Base-by-base conservation (phyloP, 441 rosid species). In the Lepidium campestre region DNA sequence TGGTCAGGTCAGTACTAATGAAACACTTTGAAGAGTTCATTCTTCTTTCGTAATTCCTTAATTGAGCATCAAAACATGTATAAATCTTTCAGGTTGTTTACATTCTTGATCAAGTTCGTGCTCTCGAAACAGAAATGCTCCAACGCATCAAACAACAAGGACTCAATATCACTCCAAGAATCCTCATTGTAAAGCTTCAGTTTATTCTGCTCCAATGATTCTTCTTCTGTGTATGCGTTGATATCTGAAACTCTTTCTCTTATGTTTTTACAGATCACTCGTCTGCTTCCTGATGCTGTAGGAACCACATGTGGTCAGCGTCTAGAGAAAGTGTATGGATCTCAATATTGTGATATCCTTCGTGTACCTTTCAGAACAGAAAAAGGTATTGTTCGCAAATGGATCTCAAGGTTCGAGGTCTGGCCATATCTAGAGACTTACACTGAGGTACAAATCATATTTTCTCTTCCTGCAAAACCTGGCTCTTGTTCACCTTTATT, bases 31-130 rank as follows among this genome's bases (percentile, higher is more conserved):
- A 18, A 7, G 8, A 29, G n/a, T 41, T 57, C 0, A 29, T 18
- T 31, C 41, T 18, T 18, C 19, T 18, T 45, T 18, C 29, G n/a
- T 32, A 1, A 13, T 31, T 32, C 27, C 7, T 45, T 6, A 10
- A 19, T 45, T 15, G 29, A 22, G 4, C 19, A 8, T 57, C 4
- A 10, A 29, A 37, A 20, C 6, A 13, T 31, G 23, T 34, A 34
- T 48, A 56, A 29, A 11, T 19, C 20, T 40, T 77, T 17, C 47
- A 90, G 97, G 96, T 91, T 81, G 98, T 93, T n/a, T 93, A 93
- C 70, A 93, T 93, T 78, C 80, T 93, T 83, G 98, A 93, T 81
- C 98, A 93, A 88, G 97, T 93, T 37, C 96, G 98, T 54, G 98
- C 98, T 46, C 55, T 93, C 69, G 98, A 93, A 70, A 80, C 74